These are phyloP conservation scores for Neopestalotiopsis rosae DNA, from an alignment of 2,329 filamentous ascomycete genomes.

Conservation along the genomic window DNA sequence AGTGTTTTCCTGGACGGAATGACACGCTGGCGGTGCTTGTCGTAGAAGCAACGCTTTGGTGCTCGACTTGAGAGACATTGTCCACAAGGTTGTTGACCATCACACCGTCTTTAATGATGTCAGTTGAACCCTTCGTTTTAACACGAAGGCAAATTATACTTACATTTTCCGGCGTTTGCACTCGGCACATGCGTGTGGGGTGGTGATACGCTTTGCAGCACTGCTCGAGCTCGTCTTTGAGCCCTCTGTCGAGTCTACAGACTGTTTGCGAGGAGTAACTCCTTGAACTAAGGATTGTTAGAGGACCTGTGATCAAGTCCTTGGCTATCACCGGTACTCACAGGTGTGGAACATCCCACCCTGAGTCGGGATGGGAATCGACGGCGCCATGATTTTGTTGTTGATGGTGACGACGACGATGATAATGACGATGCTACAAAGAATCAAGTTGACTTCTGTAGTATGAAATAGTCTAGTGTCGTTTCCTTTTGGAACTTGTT, in stretches of 20 bases:
- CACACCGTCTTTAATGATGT: slow-evolving; percentile 61
- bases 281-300: slow-evolving; percentile 46
- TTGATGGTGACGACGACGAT: background rate
- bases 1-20: slow-evolving; percentile 77
- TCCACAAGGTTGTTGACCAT: slow-evolving; percentile 81
- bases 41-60: slow-evolving; percentile 79
- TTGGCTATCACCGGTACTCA: slow-evolving; percentile 23
- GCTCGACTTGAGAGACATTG: slow-evolving; percentile 84
- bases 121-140: background rate
- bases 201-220: slow-evolving; percentile 40
- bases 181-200: slow-evolving; percentile 49
- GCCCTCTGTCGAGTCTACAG: slow-evolving; percentile 44
- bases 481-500: background rate
- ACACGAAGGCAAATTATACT: slow-evolving; percentile 23
- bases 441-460: background rate
- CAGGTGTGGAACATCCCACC: slow-evolving; percentile 59
- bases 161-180: slow-evolving; percentile 79
- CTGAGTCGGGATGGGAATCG: slow-evolving; percentile 52
- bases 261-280: slow-evolving; percentile 55
- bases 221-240: slow-evolving; percentile 36
- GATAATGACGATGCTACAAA: background rate
- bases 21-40: slow-evolving; percentile 78
- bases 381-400: slow-evolving; percentile 45
- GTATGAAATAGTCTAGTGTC: slow-evolving; percentile 1
- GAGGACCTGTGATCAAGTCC: background rate